Conservation (phyloP, 441 rosid species). For the Erysimum cheiri region DNA sequence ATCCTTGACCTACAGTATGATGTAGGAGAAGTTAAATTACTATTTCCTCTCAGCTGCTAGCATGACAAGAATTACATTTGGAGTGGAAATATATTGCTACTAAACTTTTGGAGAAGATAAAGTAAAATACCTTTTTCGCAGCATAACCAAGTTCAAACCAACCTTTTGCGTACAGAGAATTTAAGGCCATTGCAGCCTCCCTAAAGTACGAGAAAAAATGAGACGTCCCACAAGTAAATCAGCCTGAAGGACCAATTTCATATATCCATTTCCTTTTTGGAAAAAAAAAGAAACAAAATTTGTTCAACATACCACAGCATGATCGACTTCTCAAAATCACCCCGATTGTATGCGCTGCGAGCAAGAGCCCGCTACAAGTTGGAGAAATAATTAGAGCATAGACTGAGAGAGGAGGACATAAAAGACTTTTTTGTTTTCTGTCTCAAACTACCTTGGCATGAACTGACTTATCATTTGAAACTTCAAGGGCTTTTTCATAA, state of each 20-base stretch:
- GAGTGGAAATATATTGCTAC: conserved; percentile 23
- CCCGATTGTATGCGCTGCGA: conserved; percentile 88
- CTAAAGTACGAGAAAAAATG: conserved; percentile 49
- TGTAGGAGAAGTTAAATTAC: conserved; percentile 34
- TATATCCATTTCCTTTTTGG: conserved; percentile 1
- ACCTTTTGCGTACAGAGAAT: conserved; percentile 92
- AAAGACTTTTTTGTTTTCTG: conserved; percentile 17
- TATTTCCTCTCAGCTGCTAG: conserved; percentile 22
- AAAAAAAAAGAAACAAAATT: conserved; percentile 2
- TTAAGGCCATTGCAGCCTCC: conserved; percentile 96
- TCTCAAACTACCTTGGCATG: conserved; percentile 81
- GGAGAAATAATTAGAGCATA: conserved; percentile 34
- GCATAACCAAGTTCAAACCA: conserved; percentile 99
- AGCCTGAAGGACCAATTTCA: conserved; percentile 29
- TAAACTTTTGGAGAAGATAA: conserved; percentile 24
- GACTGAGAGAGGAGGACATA: conserved; percentile 25
- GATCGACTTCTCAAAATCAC: conserved; percentile 89
- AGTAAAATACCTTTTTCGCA: conserved; percentile 78
- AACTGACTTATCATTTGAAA: conserved; percentile 84
- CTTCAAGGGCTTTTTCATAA: conserved; percentile 92
- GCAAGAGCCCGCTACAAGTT: conserved; percentile 90
- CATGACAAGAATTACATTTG: conserved; percentile 6
- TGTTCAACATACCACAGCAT: conserved; percentile 66
- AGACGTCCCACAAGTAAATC: conserved; percentile 33
- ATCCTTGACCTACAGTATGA: conserved; percentile 72